These are phyloP conservation scores for Aspergillus ochraceoroseus DNA, from an alignment of 2,329 filamentous ascomycete genomes.

Conservation along the genomic window DNA sequence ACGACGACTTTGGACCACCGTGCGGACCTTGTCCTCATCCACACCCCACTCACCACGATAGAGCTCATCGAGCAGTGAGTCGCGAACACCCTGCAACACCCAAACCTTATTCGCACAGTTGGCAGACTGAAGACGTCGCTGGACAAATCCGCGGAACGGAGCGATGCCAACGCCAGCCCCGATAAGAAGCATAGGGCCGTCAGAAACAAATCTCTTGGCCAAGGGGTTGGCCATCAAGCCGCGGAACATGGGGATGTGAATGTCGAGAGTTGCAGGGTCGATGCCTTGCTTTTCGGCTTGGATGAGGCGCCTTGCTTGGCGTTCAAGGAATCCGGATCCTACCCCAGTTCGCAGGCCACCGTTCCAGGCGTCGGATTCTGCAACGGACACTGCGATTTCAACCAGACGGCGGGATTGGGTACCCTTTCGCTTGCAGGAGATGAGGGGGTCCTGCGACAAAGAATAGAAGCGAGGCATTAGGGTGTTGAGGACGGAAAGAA, in stretches of 20 bases:
- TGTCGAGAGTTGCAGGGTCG: constrained; percentile 50
- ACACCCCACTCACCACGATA: constrained; percentile 96
- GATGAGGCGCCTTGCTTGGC: constrained; percentile 69
- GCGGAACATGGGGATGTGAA: constrained; percentile 94
- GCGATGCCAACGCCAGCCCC: constrained; percentile 95
- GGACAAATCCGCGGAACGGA: constrained; percentile 95
- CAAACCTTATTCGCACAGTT: constrained; percentile 98
- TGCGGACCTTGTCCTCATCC: constrained; percentile 80
- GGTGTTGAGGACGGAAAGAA: constrained; percentile 75
- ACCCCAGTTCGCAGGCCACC: constrained; percentile 71
- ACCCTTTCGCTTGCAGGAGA: constrained; percentile 65
- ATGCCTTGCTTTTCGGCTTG: constrained; percentile 59
- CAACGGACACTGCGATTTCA: constrained; percentile 94
- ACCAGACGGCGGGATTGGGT: constrained; percentile 72
- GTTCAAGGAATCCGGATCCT: constrained; percentile 89
- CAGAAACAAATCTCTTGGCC: constrained; percentile 81
- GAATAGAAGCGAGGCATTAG: constrained; percentile 99
- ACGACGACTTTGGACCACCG: constrained; percentile 68
- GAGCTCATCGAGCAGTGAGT: constrained; percentile 89
- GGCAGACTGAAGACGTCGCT: constrained; percentile 85
- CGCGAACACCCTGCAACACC: constrained; percentile 91
- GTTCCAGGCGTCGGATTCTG: constrained; percentile 77
- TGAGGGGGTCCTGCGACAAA: constrained; percentile 88
- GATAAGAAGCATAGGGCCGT: constrained; percentile 96
- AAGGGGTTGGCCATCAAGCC: constrained; percentile 96